Evolutionary conservation across 371 early-diverging fungal genomes (phyloP), one percentile per base, ranked within the genome.

Genomic region (Rhizopus arrhizus): DNA sequence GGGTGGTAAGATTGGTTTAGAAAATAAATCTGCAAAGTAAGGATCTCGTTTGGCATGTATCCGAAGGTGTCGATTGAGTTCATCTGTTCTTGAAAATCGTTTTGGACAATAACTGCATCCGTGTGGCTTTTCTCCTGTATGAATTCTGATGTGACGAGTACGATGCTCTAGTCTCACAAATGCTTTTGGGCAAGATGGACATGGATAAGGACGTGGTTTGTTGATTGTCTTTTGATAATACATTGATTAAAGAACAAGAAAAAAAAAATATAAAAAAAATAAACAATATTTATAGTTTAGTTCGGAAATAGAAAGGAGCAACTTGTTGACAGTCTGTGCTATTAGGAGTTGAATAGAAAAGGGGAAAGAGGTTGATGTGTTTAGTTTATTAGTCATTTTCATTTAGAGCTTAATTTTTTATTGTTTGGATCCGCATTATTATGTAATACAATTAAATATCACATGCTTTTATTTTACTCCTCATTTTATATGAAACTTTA

Each of bases 111-210:
- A 82, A 16, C 75, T 66, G 73, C 94, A 94, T 50, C 77, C 82
- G 69, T 86, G 89, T 11, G 94, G 94, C 59, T 87, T 89, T 70
- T 94, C 94, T 32, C 93, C 93, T 2, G 94, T 94, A 65, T 94
- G 94, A 7, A 90, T 92, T 59, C 92, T 78, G 59, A 90, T 85
- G 67, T 94, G 94, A n/a, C 93, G 82, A 7, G 87, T 88, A 64
- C 85, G 81, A 71, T 89, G 89, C 65, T 89, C 89, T 35, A 87
- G 78, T 41, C 89, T 82, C 43, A 78, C 75, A 69, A 83, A 83
- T 13, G 83, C 77, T 68, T 81, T 83, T 38, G 74, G 72, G 60
- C 84, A 83, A 68, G 79, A 71, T 15, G 81, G 79, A 53, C 84
- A 83, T 59, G 81, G 71, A 75, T 81, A 83, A 48, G 84, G 79